Percentiles rank a stretch among this genome's conserved stretches.
phyloP scores from a whole-genome alignment of 768 basidiomycete genomes.

The Gloeophyllum trabeum region DNA sequence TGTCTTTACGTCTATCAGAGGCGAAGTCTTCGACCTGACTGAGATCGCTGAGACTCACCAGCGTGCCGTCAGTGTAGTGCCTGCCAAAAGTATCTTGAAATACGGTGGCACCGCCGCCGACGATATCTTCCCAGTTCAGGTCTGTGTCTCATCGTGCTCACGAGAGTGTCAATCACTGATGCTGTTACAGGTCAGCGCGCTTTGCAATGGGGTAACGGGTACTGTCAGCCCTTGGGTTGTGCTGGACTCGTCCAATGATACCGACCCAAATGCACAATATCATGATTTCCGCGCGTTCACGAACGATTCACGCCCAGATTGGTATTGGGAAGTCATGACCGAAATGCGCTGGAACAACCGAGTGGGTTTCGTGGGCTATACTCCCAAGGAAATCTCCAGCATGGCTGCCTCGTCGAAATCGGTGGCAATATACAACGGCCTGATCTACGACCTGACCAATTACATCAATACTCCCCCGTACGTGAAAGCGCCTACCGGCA shows the following conservation, averaged over 20 bases:
- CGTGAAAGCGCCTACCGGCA: conserved; percentile 34
- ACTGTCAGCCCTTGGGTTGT: conserved; percentile 69
- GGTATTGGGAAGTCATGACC: conserved; percentile 96
- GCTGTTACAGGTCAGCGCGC: conserved; percentile 61
- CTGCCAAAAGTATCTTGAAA: conserved; percentile 60
- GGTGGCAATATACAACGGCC: conserved; percentile 74
- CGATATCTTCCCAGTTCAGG: conserved; percentile 89
- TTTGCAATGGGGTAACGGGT: conserved; percentile 82
- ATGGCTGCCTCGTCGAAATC: conserved; percentile 52
- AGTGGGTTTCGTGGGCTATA: conserved; percentile 81
- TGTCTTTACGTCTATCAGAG: conserved; percentile 75
- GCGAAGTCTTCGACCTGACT: conserved; percentile 90
- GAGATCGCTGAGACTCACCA: conserved; percentile 54
- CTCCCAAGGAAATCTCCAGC: conserved; percentile 60
- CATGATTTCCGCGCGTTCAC: conserved; percentile 94
- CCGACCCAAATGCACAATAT: conserved; percentile 69
- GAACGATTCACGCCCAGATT: conserved; percentile 89
- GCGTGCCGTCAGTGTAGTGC: conserved; percentile 61
- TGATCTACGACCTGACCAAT: conserved; percentile 79
- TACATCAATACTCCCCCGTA: conserved; percentile 69
- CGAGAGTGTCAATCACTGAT: conserved; percentile 2
- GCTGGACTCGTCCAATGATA: conserved; percentile 66
- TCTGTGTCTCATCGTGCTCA: conserved; percentile 17
- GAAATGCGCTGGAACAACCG: conserved; percentile 84
- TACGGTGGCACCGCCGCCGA: conserved; percentile 76